phyloP scores from a whole-genome alignment of 2,329 filamentous ascomycete genomes.

The Aspergillus sp. region DNA sequence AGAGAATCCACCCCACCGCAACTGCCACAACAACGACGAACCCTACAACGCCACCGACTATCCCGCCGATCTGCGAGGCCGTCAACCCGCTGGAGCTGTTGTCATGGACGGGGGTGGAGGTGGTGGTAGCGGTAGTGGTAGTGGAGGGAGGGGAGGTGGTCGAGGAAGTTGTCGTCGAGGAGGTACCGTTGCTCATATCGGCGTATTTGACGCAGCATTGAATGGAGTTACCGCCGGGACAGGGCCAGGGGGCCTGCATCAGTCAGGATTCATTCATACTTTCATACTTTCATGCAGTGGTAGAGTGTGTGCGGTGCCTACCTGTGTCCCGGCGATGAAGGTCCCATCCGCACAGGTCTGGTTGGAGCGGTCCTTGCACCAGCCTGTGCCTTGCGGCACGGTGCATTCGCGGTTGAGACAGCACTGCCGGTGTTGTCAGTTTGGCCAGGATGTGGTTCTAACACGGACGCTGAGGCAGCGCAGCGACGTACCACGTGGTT shows the following conservation, averaged over 20 bases:
- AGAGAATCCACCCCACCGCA: constrained; percentile 2
- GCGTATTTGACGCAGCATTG: constrained; percentile 9
- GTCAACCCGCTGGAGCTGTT: background rate
- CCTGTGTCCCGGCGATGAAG: constrained; percentile 5
- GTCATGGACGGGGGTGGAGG: background rate
- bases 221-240: constrained; percentile 6
- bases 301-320: background rate
- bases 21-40: constrained; percentile 3
- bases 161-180: background rate
- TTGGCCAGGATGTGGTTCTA: no score
- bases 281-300: no score
- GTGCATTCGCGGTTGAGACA: constrained; percentile 7
- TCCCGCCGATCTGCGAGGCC: constrained; percentile 8
- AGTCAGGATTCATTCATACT: background rate
- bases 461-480: no score
- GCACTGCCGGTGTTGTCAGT: constrained; percentile 6
- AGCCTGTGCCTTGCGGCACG: constrained; percentile 4
- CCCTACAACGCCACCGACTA: constrained; percentile 11
- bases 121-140: background rate
- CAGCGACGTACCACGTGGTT: background rate
- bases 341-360: constrained; percentile 10
- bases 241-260: constrained; percentile 5
- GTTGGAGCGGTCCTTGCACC: constrained; percentile 8
- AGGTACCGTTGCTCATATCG: constrained; percentile 5
- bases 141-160: background rate